Evolutionary conservation across 2,329 filamentous ascomycete species (phyloP).

Genomic region (Aureobasidium melanogenum): DNA sequence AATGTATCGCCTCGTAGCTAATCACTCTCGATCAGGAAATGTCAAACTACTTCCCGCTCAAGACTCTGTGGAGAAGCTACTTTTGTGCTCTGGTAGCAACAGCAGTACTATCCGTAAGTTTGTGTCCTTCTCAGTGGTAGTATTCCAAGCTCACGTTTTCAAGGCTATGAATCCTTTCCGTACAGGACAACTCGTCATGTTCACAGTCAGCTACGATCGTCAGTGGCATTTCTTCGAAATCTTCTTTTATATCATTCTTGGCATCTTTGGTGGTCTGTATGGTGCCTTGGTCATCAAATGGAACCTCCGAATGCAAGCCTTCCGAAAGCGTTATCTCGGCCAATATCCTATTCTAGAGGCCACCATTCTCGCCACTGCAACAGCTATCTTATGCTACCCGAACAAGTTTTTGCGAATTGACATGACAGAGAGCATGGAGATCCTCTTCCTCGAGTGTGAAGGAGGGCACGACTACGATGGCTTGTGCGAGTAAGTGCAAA

Average conservation of each 20-base stretch:
- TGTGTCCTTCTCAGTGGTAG: background rate
- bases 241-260: constrained; percentile 83
- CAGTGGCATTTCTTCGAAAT: constrained; percentile 98
- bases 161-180: constrained; percentile 93
- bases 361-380: constrained; percentile 70
- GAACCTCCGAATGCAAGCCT: constrained; percentile 84
- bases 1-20: constrained; percentile 15
- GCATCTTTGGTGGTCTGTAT: constrained; percentile 88
- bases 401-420: constrained; percentile 94
- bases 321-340: constrained; percentile 84
- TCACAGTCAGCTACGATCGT: constrained; percentile 90
- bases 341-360: constrained; percentile 81
- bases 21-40: constrained; percentile 54
- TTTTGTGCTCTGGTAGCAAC: constrained; percentile 96
- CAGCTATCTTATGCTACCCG: constrained; percentile 89
- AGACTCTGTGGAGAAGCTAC: constrained; percentile 96
- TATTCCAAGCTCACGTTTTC: background rate
- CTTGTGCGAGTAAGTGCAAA: constrained; percentile 61
- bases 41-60: constrained; percentile 90
- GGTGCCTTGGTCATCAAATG: constrained; percentile 97
- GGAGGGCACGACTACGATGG: constrained; percentile 80
- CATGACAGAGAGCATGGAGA: constrained; percentile 99
- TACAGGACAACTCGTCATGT: constrained; percentile 97
- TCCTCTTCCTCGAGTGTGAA: constrained; percentile 88
- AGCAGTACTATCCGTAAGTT: constrained; percentile 64